Conservation (phyloP, 148 eudicot genomes). For the Limonium bicolor region DNA sequence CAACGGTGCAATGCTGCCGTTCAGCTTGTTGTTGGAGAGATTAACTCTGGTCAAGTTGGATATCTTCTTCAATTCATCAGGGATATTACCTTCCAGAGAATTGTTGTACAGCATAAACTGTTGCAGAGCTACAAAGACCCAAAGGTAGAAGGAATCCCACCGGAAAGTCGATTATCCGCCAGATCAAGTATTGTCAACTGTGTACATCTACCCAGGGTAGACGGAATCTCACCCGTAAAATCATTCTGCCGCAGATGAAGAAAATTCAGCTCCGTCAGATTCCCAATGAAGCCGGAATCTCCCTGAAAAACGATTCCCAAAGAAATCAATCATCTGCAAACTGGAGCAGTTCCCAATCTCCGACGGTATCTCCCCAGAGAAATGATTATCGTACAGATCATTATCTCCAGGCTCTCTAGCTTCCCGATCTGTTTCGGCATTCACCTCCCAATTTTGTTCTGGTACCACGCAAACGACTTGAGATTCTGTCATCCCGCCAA, state of each 20-base stretch:
- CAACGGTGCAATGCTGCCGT: slow-evolving; percentile 66
- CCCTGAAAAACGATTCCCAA: slow-evolving; percentile 65
- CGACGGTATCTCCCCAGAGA: slow-evolving; percentile 64
- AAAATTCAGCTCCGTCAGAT: slow-evolving; percentile 40
- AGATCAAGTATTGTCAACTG: slow-evolving; percentile 53
- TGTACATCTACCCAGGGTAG: slow-evolving; percentile 52
- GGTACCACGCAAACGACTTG: slow-evolving; percentile 53
- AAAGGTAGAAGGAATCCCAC: slow-evolving; percentile 54
- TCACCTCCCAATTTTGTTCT: no score
- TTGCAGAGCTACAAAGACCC: slow-evolving; percentile 33
- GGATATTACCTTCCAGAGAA: slow-evolving; percentile 65
- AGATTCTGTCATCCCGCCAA: slow-evolving; percentile 55
- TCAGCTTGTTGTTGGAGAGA: slow-evolving; percentile 62
- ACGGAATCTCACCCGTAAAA: slow-evolving; percentile 61
- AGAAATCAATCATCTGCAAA: slow-evolving; percentile 81
- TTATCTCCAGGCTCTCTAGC: slow-evolving; percentile 73
- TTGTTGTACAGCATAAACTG: slow-evolving; percentile 91
- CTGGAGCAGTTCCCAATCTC: slow-evolving; percentile 94
- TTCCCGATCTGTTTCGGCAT: slow-evolving; percentile 39
- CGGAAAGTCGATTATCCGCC: slow-evolving; percentile 73
- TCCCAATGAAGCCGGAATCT: slow-evolving; percentile 51
- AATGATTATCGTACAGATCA: slow-evolving; percentile 54
- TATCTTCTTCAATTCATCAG: slow-evolving; percentile 34
- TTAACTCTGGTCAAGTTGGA: slow-evolving; percentile 67
- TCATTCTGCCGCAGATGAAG: slow-evolving; percentile 75